A percentile compares a stretch with the other conserved stretches of the same genome.
Evolutionary conservation across 164 flowering plant genomes (phyloP).

Genomic region (Vitis labrusca): DNA sequence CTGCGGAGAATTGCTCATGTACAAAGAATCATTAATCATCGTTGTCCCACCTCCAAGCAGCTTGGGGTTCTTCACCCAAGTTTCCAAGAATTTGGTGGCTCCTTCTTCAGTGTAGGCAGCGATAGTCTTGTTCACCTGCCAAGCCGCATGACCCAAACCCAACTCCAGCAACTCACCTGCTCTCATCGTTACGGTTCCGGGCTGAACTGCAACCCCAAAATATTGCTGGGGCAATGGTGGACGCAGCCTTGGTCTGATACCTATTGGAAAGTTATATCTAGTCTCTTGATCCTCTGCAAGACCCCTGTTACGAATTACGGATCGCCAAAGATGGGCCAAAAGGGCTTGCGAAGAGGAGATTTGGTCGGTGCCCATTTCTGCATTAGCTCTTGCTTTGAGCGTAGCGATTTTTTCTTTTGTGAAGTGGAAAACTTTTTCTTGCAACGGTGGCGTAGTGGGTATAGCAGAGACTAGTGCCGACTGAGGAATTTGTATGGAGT

Average conservation of each 20-base stretch:
- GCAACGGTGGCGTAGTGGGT: not conserved
- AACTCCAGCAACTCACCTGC: constrained; percentile 23
- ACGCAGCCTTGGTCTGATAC: constrained; percentile 23
- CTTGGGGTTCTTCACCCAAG: constrained; percentile 17
- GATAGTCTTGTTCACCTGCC: constrained; percentile 24
- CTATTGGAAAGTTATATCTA: not conserved
- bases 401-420: constrained; percentile 13
- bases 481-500: constrained; percentile 22
- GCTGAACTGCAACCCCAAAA: constrained; percentile 32
- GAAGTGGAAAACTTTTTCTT: constrained; percentile 23
- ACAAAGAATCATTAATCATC: not conserved
- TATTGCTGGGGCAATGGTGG: constrained; percentile 35
- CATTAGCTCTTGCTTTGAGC: constrained; percentile 35
- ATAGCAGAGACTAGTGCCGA: not conserved
- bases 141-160: constrained; percentile 31
- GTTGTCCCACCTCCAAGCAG: no score
- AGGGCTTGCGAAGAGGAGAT: constrained; percentile 44
- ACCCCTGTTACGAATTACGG: constrained; percentile 14
- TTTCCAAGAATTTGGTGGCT: not conserved
- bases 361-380: not conserved
- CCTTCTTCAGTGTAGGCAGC: constrained; percentile 1
- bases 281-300: constrained; percentile 7
- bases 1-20: constrained; percentile 6
- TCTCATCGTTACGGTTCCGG: not conserved
- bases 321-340: constrained; percentile 37